phyloP scores from a whole-genome alignment of 1,284 basidiomycete species.

The Sporisorium scitamineum region DNA sequence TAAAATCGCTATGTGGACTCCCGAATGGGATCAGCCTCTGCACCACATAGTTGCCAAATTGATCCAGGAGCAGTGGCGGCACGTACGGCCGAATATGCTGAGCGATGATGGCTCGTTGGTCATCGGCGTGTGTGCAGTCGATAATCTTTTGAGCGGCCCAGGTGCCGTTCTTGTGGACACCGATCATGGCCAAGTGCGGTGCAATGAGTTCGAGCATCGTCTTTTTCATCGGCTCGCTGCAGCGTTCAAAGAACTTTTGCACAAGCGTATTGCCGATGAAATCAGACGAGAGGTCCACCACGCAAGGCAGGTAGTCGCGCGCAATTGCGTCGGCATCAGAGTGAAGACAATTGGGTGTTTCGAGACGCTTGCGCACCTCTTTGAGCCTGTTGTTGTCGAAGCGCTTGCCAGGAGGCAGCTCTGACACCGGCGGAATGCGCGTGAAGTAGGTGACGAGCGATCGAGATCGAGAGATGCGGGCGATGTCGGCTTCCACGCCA shows the following conservation, averaged over 20 bases:
- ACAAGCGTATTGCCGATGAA: slow-evolving; percentile 98
- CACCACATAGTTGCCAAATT: slow-evolving; percentile 98
- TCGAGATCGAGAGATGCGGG: slow-evolving; percentile 76
- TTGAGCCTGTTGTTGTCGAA: slow-evolving; percentile 89
- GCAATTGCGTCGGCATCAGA: slow-evolving; percentile 92
- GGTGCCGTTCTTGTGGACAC: slow-evolving; percentile 99
- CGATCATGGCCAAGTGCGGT: slow-evolving; percentile 95
- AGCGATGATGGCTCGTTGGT: slow-evolving; percentile 86
- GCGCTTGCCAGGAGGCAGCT: slow-evolving; percentile 70
- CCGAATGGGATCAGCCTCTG: slow-evolving; percentile 94
- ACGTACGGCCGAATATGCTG: slow-evolving; percentile 89
- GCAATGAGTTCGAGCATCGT: slow-evolving; percentile 93
- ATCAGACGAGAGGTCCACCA: slow-evolving; percentile 90
- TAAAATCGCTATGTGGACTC: slow-evolving; percentile 88
- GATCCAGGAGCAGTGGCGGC: slow-evolving; percentile 92
- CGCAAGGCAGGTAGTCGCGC: slow-evolving; percentile 84
- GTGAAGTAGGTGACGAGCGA: slow-evolving; percentile 72
- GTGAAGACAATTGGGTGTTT: slow-evolving; percentile 81
- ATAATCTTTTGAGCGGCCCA: slow-evolving; percentile 98
- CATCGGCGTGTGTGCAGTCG: slow-evolving; percentile 83
- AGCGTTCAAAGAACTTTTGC: slow-evolving; percentile 96
- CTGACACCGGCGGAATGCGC: slow-evolving; percentile 61
- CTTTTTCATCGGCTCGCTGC: slow-evolving; percentile 80
- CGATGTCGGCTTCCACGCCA: slow-evolving; percentile 35
- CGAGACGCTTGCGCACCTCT: slow-evolving; percentile 91